Base-by-base conservation (phyloP, 805 yeast species). In the Pachysolen tannophilus region DNA sequence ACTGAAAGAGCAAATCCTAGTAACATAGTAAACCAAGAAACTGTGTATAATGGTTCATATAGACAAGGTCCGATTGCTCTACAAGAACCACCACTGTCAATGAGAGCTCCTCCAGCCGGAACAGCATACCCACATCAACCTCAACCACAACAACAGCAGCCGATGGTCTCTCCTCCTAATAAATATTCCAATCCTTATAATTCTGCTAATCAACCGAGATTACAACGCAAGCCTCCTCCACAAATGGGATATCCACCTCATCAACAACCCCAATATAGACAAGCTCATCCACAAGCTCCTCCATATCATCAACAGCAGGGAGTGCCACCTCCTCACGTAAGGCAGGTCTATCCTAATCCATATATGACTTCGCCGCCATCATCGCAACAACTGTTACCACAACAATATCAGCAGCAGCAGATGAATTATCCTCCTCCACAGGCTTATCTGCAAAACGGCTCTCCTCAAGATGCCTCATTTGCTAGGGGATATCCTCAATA, bases 1-100 rank as follows among this genome's bases (percentile, higher is more conserved):
- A 11, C 45, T 31, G 34, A 34, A 14, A 36, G 54, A 9, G 53
- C 56, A 16, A 55, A 56, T 11, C 38, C 47, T 7, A 43, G 50
- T 35, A 48, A 50, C 34, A 48, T 51, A 19, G 43, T 41, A 3
- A 19, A 48, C 7, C 52, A 51, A 32, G 28, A 28, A 32, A 29
- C 35, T 17, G n/a, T n/a, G n/a, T n/a, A n/a, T n/a, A n/a, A n/a
- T n/a, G n/a, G n/a, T n/a, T n/a, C 8, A 21, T 21, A 21, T 21
- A 21, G 24, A 23, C 41, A 45, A 27, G 46, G 39, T 24, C 29
- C 41, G 5, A 42, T 35, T 20, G 16, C 35, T 15, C 40, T 32
- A 8, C 40, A 35, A 25, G 37, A 30, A 10, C 43, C 28, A 24
- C 39, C 33, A 26, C 27, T 34, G 17, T 35, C 33, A 20, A 27